Evolutionary conservation across 164 flowering plant species (phyloP).

Genomic region (Malania oleifera): DNA sequence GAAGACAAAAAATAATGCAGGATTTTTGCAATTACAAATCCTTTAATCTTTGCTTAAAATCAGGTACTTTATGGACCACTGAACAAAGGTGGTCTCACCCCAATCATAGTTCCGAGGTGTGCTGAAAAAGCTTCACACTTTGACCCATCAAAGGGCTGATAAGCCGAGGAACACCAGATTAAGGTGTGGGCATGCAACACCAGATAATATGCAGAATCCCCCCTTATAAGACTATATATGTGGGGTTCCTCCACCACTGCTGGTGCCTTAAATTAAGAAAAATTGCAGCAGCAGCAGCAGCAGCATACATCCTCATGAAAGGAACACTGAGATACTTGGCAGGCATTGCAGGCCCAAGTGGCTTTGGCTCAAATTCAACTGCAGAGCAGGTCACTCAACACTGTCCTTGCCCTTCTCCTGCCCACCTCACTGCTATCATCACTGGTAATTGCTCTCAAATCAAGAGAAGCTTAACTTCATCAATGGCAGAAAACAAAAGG

Average conservation of each 20-base stretch:
- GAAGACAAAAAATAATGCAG: slow-evolving; percentile 8
- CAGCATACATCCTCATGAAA: slow-evolving; percentile 50
- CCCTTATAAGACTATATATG: too few species aligned
- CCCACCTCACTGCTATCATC: slow-evolving; percentile 75
- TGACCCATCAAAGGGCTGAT: not conserved
- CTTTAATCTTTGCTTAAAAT: not conserved
- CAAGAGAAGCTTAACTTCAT: too few species aligned
- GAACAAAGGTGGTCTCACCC: not conserved
- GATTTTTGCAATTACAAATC: slow-evolving; percentile 3
- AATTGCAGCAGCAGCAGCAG: too few species aligned
- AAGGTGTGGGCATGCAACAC: not conserved
- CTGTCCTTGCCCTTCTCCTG: slow-evolving; percentile 21
- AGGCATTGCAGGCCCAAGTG: slow-evolving; percentile 89
- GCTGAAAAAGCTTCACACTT: too few species aligned
- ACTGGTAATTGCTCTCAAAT: slow-evolving; percentile 51
- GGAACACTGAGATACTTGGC: slow-evolving; percentile 72
- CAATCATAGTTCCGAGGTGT: not conserved
- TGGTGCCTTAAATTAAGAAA: too few species aligned
- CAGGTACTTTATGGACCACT: slow-evolving; percentile 8
- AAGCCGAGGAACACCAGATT: not conserved
- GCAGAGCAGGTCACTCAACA: slow-evolving; percentile 74
- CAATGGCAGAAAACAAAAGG: too few species aligned
- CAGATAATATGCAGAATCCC: too few species aligned
- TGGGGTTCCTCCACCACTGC: not conserved
- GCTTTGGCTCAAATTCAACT: slow-evolving; percentile 90